These are phyloP conservation scores for Flaveria brownii DNA, from an alignment of 129 eudicot species.

Conservation along the genomic window DNA sequence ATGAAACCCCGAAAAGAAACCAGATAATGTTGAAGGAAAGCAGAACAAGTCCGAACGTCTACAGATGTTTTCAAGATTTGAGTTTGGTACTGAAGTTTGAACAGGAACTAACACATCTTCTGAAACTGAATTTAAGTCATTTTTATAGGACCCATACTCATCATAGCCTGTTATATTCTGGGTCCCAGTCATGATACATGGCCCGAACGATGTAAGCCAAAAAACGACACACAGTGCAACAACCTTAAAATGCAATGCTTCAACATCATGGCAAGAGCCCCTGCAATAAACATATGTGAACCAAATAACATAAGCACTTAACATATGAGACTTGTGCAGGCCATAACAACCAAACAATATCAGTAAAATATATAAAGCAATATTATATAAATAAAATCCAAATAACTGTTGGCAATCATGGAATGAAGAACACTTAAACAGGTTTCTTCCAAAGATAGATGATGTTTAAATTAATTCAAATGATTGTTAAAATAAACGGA, in stretches of 20 bases:
- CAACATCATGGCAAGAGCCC: slow-evolving; percentile 41
- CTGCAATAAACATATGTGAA: slow-evolving; percentile 36
- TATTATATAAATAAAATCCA: too few relatives aligned
- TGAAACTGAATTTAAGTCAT: slow-evolving; percentile 31
- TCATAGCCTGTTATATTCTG: slow-evolving; percentile 42
- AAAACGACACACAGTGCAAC: slow-evolving; percentile 43
- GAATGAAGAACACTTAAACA: not conserved
- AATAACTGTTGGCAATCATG: too few relatives aligned
- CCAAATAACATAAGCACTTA: not conserved
- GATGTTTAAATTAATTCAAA: not conserved
- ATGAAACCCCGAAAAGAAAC: slow-evolving; percentile 40
- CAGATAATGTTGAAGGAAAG: slow-evolving; percentile 73
- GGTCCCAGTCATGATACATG: slow-evolving; percentile 44
- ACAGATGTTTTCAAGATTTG: slow-evolving; percentile 50
- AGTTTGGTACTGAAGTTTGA: slow-evolving; percentile 21
- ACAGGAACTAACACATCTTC: slow-evolving; percentile 39
- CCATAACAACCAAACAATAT: not conserved
- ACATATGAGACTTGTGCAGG: too few relatives aligned
- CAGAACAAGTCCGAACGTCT: slow-evolving; percentile 53
- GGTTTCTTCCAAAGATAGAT: too few relatives aligned
- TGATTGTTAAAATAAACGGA: not conserved
- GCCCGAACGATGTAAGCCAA: slow-evolving; percentile 46
- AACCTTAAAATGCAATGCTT: slow-evolving; percentile 44
- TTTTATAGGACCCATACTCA: slow-evolving; percentile 42
- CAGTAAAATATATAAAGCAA: not conserved